Base-by-base conservation (phyloP, 139 green algal species). In the Tetradesmus obliquus region DNA sequence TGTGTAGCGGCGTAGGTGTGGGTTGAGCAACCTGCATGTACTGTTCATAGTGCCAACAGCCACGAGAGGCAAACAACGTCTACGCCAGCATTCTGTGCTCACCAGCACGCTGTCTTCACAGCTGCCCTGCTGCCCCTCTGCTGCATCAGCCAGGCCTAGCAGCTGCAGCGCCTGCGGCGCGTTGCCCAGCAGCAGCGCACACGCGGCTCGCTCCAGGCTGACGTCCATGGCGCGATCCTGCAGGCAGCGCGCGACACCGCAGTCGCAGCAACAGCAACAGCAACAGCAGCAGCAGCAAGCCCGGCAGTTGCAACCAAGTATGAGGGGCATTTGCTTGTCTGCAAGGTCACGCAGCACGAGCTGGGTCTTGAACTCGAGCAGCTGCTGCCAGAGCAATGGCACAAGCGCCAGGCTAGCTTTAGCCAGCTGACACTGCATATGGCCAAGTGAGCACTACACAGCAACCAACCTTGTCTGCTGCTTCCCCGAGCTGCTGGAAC, bases 121-220 rank as follows among this genome's bases (percentile, higher is more conserved):
- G 76, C 87, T 55, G 7, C 69, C 71, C 69, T 57, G n/a, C 19
- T n/a, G 72, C 22, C 1, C 53, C 2, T 45, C n/a, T 51, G 13
- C 24, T 15, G 17, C n/a, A 9, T n/a, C 15, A 76, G 20, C 13
- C 8, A 94, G 79, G 3, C 93, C 87, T 5, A 94, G 93, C 79
- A 86, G 54, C 24, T 66, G 13, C 76, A 62, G 22, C 2, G 93
- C 93, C n/a, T 24, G 53, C 1, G 15, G 10, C 17, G 91, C 55
- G 55, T 94, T 88, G 4, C 90, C 93, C 74, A 93, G 90, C 83
- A 94, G 85, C 53, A 94, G 66, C 13, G 90, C 83, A 53, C 83
- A 90, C 15, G 84, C 84, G 2, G 90, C 87, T 3, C 88, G 83
- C 88, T 94, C 90, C 54, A 94, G 76, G 4, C 53, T 83, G 8